Conservation (phyloP, 2,329 filamentous ascomycete genomes). For the Zymoseptoria pseudotritici region DNA sequence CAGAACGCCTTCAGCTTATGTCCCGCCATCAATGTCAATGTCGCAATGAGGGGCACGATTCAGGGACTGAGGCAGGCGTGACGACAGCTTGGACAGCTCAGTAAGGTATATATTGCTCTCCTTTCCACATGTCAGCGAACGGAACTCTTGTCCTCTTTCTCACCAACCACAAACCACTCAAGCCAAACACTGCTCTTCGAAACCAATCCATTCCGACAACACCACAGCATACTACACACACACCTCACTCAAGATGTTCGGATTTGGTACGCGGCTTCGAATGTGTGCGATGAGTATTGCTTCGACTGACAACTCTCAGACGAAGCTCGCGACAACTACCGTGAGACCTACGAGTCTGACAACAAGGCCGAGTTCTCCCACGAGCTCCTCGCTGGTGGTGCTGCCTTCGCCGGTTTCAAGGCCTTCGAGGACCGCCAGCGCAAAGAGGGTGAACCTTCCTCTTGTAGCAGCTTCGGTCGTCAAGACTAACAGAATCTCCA, state of each 20-base stretch:
- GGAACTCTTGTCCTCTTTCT: neutral
- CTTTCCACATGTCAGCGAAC: neutral
- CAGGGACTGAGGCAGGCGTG: neutral
- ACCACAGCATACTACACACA: neutral
- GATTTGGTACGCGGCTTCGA: conserved; percentile 31
- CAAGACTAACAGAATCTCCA: conserved; percentile 4
- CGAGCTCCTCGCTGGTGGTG: conserved; percentile 67
- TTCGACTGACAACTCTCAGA: conserved; percentile 30
- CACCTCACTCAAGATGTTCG: conserved; percentile 36
- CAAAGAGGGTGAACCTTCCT: conserved; percentile 42
- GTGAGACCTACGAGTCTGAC: conserved; percentile 46
- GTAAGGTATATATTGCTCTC: neutral
- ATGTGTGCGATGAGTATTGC: no score
- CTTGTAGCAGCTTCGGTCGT: neutral
- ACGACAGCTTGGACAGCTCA: neutral
- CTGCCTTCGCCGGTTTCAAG: conserved; percentile 74
- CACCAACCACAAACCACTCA: neutral
- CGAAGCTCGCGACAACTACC: conserved; percentile 47
- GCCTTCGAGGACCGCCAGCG: conserved; percentile 70
- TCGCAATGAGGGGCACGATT: neutral
- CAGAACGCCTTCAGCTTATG: neutral
- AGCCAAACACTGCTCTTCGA: neutral
- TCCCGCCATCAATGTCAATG: neutral
- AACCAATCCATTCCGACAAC: neutral
- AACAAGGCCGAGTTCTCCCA: conserved; percentile 59